Percentiles rank a stretch among this genome's conserved stretches.
phyloP scores from a whole-genome alignment of 2,329 filamentous ascomycete species.

The Neonectria hederae region DNA sequence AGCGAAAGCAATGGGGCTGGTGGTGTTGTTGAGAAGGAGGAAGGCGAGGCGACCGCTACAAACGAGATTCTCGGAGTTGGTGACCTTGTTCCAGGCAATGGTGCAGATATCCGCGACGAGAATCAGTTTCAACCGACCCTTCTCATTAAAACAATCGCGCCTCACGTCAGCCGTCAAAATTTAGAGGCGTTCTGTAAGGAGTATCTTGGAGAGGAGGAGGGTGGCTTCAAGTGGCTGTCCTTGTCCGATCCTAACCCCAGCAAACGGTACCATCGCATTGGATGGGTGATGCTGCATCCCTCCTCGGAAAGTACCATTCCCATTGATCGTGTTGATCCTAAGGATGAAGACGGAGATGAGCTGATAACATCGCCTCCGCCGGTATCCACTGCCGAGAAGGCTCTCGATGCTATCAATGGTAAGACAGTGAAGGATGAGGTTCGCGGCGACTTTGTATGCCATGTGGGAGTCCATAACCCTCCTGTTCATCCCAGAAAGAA shows the following conservation, averaged over 20 bases:
- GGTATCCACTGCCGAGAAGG: conserved; percentile 79
- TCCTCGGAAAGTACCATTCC: conserved; percentile 72
- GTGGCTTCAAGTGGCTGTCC: conserved; percentile 95
- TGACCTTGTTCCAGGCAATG: conserved; percentile 84
- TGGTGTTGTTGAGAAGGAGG: conserved; percentile 90
- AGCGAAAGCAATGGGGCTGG: conserved; percentile 89
- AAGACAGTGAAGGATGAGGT: conserved; percentile 96
- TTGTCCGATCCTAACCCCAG: conserved; percentile 96
- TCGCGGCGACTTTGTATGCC: conserved; percentile 95
- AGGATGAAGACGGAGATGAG: conserved; percentile 72
- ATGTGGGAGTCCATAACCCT: conserved; percentile 94
- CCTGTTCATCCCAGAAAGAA: conserved; percentile 89
- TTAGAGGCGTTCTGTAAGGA: conserved; percentile 95
- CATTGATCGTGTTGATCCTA: conserved; percentile 76
- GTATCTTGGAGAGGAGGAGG: conserved; percentile 88
- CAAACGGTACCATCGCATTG: conserved; percentile 97
- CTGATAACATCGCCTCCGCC: conserved; percentile 63
- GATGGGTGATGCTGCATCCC: conserved; percentile 96
- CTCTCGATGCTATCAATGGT: conserved; percentile 92
- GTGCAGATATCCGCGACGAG: conserved; percentile 89
- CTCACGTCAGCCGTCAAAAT: conserved; percentile 92
- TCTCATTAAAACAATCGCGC: conserved; percentile 97
- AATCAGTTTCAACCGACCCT: conserved; percentile 89
- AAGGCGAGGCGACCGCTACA: conserved; percentile 89
- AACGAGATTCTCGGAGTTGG: conserved; percentile 94